These are phyloP conservation scores for Phyllosticta citriasiana DNA, from an alignment of 2,329 filamentous ascomycete species.

Conservation along the genomic window DNA sequence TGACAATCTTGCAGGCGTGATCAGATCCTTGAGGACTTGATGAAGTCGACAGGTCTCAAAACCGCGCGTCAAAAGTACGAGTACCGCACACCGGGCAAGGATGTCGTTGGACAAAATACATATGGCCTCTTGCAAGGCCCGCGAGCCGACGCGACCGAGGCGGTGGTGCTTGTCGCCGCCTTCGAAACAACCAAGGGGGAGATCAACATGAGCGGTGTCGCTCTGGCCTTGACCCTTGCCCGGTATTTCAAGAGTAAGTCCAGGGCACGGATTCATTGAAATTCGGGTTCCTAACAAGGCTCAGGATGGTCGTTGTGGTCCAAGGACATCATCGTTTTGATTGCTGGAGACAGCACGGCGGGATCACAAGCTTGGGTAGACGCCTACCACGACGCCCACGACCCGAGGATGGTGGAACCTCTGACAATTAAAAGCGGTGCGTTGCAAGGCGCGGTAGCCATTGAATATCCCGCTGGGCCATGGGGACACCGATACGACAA, in stretches of 20 bases:
- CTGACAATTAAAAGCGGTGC: conserved; percentile 86
- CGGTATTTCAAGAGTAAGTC: conserved; percentile 79
- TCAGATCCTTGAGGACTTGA: conserved; percentile 62
- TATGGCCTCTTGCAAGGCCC: conserved; percentile 92
- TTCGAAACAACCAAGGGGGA: conserved; percentile 74
- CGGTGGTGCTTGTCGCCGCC: conserved; percentile 82
- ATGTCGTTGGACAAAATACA: conserved; percentile 73
- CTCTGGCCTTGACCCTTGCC: conserved; percentile 74
- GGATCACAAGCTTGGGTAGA: conserved; percentile 96
- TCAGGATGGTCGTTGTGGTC: conserved; percentile 92
- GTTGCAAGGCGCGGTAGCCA: conserved; percentile 82
- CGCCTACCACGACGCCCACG: conserved; percentile 87
- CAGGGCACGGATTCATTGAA: background rate
- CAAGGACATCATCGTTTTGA: conserved; percentile 90
- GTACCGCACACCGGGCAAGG: conserved; percentile 67
- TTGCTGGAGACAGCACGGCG: conserved; percentile 79
- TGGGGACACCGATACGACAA: conserved; percentile 76
- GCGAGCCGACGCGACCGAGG: conserved; percentile 90
- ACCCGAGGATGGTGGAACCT: conserved; percentile 57
- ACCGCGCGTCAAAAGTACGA: conserved; percentile 80
- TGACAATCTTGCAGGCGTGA: conserved; percentile 39
- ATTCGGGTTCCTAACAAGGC: background rate
- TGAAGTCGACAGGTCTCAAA: conserved; percentile 74
- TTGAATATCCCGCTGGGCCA: conserved; percentile 66
- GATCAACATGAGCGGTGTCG: conserved; percentile 78